phyloP scores from a whole-genome alignment of 768 basidiomycete genomes.

The Mycena amicta region DNA sequence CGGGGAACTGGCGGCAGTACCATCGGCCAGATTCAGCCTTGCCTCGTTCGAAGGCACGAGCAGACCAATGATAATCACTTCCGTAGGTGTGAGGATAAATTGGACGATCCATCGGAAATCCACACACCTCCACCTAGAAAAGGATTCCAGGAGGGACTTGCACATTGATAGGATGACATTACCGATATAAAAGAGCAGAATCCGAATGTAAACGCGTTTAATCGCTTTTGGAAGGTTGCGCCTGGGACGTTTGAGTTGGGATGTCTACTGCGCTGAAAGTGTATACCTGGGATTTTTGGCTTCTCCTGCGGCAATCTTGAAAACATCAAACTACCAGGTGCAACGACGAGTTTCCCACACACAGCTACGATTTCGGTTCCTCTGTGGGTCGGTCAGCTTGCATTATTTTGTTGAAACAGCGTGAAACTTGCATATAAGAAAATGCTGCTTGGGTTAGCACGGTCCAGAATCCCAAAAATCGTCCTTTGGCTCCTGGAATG shows the following conservation, averaged over 20 bases:
- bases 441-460: conserved; percentile 89
- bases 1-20: conserved; percentile 78
- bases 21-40: conserved; percentile 51
- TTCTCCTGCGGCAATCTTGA: conserved; percentile 82
- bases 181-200: conserved; percentile 60
- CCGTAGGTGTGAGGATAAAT: neutral
- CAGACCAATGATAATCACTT: conserved; percentile 68
- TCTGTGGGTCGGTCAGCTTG: conserved; percentile 41
- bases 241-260: conserved; percentile 25
- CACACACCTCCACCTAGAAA: neutral
- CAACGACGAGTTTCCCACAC: conserved; percentile 12
- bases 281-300: conserved; percentile 72
- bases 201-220: conserved; percentile 70
- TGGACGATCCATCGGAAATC: too few species aligned
- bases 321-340: conserved; percentile 4
- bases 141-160: too few species aligned
- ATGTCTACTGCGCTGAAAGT: neutral
- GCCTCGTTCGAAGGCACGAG: conserved; percentile 75
- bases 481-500: conserved; percentile 70
- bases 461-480: conserved; percentile 58
- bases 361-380: conserved; percentile 95
- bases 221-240: conserved; percentile 67
- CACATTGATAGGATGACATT: neutral
- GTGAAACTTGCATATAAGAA: conserved; percentile 49
- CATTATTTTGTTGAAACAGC: neutral